Percentiles rank a stretch among this genome's conserved stretches.
phyloP scores from a whole-genome alignment of 805 yeast genomes.

The Saccharomyces cerevisiae region DNA sequence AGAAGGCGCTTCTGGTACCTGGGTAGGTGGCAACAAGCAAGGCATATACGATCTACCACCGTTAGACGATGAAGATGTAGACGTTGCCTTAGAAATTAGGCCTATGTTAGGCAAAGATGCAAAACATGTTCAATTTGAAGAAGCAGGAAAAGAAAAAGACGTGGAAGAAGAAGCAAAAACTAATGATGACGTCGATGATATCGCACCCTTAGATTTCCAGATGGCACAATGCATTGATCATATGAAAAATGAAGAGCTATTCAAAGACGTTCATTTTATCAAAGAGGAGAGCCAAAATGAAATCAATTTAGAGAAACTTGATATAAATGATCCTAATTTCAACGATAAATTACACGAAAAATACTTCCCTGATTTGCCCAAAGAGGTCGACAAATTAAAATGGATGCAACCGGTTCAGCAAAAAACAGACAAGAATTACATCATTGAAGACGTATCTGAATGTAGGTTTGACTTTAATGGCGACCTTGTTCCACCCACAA shows the following conservation, averaged over 20 bases:
- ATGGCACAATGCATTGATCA: slow-evolving; percentile 40
- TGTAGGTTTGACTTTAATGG: slow-evolving; percentile 88
- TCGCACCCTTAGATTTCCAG: slow-evolving; percentile 42
- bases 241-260: slow-evolving; percentile 36
- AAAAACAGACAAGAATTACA: slow-evolving; percentile 17
- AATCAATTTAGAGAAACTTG: slow-evolving; percentile 31
- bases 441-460: slow-evolving; percentile 47
- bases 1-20: slow-evolving; percentile 31
- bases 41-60: slow-evolving; percentile 15
- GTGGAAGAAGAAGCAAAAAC: slow-evolving; percentile 42
- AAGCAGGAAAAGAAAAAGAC: slow-evolving; percentile 5
- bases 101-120: slow-evolving; percentile 4
- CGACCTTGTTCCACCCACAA: slow-evolving; percentile 52
- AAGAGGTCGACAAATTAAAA: slow-evolving; percentile 68
- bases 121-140: slow-evolving; percentile 8
- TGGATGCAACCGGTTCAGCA: slow-evolving; percentile 72
- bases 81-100: slow-evolving; percentile 22
- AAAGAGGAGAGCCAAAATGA: slow-evolving; percentile 25
- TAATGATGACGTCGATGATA: slow-evolving; percentile 44
- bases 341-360: slow-evolving; percentile 70
- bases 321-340: slow-evolving; percentile 71
- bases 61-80: slow-evolving; percentile 23
- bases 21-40: slow-evolving; percentile 29
- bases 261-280: slow-evolving; percentile 55
- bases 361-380: slow-evolving; percentile 84